Evolutionary conservation across 768 basidiomycete species (phyloP), one percentile per base, ranked within the genome.

Genomic region (Tephrocybe rancida): DNA sequence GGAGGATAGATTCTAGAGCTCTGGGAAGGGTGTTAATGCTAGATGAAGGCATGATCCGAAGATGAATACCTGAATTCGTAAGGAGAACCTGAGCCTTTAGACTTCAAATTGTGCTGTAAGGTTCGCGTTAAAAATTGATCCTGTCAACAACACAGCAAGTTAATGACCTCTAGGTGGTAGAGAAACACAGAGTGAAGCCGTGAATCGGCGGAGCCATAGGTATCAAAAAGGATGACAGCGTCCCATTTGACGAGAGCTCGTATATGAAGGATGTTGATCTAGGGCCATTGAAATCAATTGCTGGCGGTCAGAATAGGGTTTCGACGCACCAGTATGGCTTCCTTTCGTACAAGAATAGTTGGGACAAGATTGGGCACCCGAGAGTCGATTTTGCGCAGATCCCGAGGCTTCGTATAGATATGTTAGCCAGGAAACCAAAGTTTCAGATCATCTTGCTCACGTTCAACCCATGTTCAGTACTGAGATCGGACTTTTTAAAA

Each of bases 311-410:
- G n/a, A n/a, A 50, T 42, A 41, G 41, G 34, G 25, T 13, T 8
- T 51, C 43, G 50, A 78, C 85, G 53, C 67, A 92, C 92, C 56
- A 98, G 77, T 59, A 98, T 85, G 43, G 90, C 92, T 70, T 92
- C 87, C 64, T 86, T 88, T 59, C 96, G 82, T 48, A 90, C 83
- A 52, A 98, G 82, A 63, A 98, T 95, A 37, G 95, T 95, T 35
- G 95, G 95, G 16, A 98, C 90, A 52, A 96, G 84, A 70, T 95
- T 97, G 30, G 95, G 94, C 60, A 95, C 83, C 60, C 93, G 81
- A 3, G 92, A 95, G 73, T 98, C 96, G 60, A 98, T 91, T 77
- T 98, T 97, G 50, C 96, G 88, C 21, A 98, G 78, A 76, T 98
- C 96, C 79, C 96, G 89, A 61, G 94, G 89, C 91, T 95, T 61